Conservation (phyloP, 2,329 filamentous ascomycete genomes). For the Nigrospora sphaerica region DNA sequence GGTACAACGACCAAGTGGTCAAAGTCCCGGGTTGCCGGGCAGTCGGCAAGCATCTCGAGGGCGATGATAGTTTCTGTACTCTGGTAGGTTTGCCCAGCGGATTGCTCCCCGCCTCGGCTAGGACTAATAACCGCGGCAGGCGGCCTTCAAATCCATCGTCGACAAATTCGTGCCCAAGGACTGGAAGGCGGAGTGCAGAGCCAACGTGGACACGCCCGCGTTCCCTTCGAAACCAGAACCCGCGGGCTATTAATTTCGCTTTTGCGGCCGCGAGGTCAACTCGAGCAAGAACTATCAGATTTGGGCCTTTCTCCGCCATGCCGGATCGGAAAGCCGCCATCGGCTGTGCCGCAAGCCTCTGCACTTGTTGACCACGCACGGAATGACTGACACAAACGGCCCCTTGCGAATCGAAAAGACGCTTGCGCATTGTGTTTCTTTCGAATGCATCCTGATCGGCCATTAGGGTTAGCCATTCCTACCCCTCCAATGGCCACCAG, state of each 20-base stretch:
- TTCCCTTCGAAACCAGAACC: constrained; percentile 43
- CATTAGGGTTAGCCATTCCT: no score
- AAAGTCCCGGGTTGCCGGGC: constrained; percentile 73
- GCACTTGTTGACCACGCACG: no score
- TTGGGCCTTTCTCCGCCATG: no score
- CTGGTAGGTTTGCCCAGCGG: constrained; percentile 54
- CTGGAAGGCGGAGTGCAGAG: constrained; percentile 58
- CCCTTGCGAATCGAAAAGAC: no score
- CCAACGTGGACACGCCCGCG: constrained; percentile 32
- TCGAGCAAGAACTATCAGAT: no score
- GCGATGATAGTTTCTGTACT: constrained; percentile 86
- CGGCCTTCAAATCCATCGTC: constrained; percentile 86
- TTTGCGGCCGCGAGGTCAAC: no score
- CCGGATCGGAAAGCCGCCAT: no score
- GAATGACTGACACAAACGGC: no score
- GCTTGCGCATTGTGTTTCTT: no score
- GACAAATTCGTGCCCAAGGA: constrained; percentile 81
- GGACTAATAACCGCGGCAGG: constrained; percentile 32
- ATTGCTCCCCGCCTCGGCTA: not conserved
- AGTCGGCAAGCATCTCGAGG: constrained; percentile 74
- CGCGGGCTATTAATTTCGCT: constrained; percentile 31
- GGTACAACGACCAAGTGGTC: constrained; percentile 84
- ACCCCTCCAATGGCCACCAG: no score
- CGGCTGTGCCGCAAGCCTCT: no score
- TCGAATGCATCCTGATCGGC: no score